Conservation (phyloP, 331 rosid genomes). For the Malus hybrid region DNA sequence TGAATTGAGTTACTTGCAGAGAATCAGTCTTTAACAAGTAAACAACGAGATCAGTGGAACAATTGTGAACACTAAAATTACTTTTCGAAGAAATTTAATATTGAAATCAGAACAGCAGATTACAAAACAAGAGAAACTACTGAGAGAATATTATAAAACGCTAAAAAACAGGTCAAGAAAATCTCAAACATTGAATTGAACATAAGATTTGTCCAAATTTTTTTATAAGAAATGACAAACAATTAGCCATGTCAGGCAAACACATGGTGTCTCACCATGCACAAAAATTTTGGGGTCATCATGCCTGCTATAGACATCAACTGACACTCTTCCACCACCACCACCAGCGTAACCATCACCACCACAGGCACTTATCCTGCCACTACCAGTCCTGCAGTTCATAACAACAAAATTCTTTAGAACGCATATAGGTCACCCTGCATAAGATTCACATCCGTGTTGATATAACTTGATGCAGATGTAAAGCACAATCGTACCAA, state of each 20-base stretch:
- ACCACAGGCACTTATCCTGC: conserved; percentile 89
- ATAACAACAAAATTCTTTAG: conserved; percentile 14
- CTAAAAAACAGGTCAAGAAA: background rate
- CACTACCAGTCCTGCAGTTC: conserved; percentile 88
- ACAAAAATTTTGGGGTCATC: conserved; percentile 59
- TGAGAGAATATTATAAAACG: background rate
- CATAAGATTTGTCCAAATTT: background rate
- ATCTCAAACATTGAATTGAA: background rate
- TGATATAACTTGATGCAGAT: background rate
- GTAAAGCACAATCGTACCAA: background rate
- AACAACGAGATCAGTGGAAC: background rate
- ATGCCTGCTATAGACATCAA: conserved; percentile 79
- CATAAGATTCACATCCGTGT: background rate
- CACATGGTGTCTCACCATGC: conserved; percentile 58
- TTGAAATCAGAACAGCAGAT: too few relatives aligned
- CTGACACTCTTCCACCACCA: conserved; percentile 92
- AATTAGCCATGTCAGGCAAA: background rate
- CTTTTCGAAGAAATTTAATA: too few relatives aligned
- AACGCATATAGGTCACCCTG: background rate
- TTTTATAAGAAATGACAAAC: background rate
- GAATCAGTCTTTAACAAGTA: background rate
- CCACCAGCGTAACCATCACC: conserved; percentile 96
- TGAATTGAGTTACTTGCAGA: background rate
- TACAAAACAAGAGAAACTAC: background rate
- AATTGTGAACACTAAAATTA: background rate